Percentiles rank a stretch among this genome's conserved stretches.
Conservation (phyloP, 768 basidiomycete species). For the Tylopilus balloui region DNA sequence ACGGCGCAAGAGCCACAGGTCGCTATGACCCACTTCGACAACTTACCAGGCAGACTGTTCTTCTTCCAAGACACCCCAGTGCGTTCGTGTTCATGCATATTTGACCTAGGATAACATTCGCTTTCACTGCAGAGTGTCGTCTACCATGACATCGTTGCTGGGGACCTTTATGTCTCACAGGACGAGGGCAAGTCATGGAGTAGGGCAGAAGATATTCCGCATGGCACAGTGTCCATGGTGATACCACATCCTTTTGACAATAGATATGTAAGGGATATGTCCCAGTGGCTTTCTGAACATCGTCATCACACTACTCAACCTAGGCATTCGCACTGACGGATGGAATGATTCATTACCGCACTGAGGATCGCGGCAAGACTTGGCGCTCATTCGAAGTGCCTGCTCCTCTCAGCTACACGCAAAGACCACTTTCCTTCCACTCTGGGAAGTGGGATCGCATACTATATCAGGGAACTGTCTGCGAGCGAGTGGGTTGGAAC, state of each 20-base stretch:
- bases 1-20: constrained; percentile 46
- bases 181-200: constrained; percentile 83
- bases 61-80: constrained; percentile 94
- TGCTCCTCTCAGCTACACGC: constrained; percentile 39
- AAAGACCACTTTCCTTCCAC: constrained; percentile 81
- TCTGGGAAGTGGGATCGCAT: constrained; percentile 75
- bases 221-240: constrained; percentile 62
- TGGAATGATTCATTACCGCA: constrained; percentile 77
- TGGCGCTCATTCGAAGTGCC: constrained; percentile 83
- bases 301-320: not conserved
- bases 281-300: not conserved
- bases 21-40: constrained; percentile 53
- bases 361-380: constrained; percentile 79
- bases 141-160: constrained; percentile 70
- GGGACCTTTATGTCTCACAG: constrained; percentile 70
- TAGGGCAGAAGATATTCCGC: constrained; percentile 44
- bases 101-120: not conserved
- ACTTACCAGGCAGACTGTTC: constrained; percentile 71
- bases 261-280: constrained; percentile 48
- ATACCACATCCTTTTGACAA: constrained; percentile 86
- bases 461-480: constrained; percentile 72
- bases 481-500: constrained; percentile 52
- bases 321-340: constrained; percentile 87
- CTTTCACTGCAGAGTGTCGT: constrained; percentile 50
- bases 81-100: constrained; percentile 29